Evolutionary conservation across 768 basidiomycete genomes (phyloP).

Genomic region (Serpula lacrymans): DNA sequence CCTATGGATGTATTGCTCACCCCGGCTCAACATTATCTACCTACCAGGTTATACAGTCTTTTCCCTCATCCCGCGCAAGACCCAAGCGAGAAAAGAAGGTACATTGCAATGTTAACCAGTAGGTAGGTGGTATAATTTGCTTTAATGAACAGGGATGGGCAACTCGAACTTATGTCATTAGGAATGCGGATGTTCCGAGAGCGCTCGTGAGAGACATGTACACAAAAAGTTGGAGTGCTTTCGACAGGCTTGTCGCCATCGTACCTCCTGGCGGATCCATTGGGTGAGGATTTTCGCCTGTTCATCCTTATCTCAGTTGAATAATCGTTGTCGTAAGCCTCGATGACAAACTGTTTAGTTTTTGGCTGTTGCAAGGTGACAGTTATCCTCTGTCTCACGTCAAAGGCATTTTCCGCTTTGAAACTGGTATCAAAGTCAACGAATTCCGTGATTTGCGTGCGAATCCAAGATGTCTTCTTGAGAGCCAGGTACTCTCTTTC

Average conservation of each 20-base stretch:
- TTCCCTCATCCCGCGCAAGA: constrained; percentile 84
- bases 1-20: constrained; percentile 78
- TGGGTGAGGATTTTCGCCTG: constrained; percentile 46
- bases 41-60: constrained; percentile 70
- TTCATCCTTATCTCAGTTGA: constrained; percentile 2
- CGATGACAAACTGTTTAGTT: constrained; percentile 88
- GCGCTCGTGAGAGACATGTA: constrained; percentile 88
- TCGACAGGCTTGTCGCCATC: constrained; percentile 83
- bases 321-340: constrained; percentile 43
- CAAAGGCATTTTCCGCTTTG: constrained; percentile 85
- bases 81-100: constrained; percentile 66
- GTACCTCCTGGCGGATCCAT: constrained; percentile 90
- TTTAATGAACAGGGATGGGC: not conserved
- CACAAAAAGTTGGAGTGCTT: constrained; percentile 90
- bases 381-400: constrained; percentile 72
- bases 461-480: constrained; percentile 82
- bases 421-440: constrained; percentile 82
- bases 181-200: constrained; percentile 83
- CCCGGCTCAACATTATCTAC: constrained; percentile 70
- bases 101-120: constrained; percentile 68
- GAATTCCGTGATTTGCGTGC: constrained; percentile 88
- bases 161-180: constrained; percentile 18
- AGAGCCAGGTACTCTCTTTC: constrained; percentile 78
- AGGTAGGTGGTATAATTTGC: constrained; percentile 42
- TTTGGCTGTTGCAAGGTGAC: constrained; percentile 83